Percentiles rank a stretch among this genome's conserved stretches.
These are phyloP conservation scores for thale cress (Arabidopsis thaliana) DNA, from an alignment of 345 rosid species.

Conservation along the genomic window DNA sequence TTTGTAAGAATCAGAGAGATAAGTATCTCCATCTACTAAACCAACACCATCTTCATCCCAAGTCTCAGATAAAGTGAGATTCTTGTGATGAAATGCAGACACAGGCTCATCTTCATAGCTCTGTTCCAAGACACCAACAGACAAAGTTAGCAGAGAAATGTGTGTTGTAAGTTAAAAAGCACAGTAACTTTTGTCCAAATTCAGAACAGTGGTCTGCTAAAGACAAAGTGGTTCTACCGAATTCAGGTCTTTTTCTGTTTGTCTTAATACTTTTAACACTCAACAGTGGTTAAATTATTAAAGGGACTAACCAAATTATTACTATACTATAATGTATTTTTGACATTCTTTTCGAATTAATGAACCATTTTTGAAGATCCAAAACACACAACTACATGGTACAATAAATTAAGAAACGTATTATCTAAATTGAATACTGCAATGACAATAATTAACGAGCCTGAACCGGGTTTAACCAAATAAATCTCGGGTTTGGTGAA, in stretches of 20 bases:
- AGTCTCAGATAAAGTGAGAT: constrained; percentile 59
- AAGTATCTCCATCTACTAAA: constrained; percentile 52
- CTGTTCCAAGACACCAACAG: constrained; percentile 50
- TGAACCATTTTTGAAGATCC: constrained; percentile 14
- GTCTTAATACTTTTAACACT: constrained; percentile 24
- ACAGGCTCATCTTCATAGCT: constrained; percentile 81
- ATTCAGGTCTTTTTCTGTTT: constrained; percentile 42
- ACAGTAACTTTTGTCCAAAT: constrained; percentile 32
- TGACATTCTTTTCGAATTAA: not conserved
- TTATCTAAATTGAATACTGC: not conserved
- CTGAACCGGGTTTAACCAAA: constrained; percentile 38
- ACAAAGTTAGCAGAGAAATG: constrained; percentile 25
- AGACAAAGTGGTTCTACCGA: constrained; percentile 40
- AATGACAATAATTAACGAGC: constrained; percentile 19
- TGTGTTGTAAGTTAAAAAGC: not conserved
- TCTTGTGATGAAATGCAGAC: constrained; percentile 58
- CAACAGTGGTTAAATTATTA: constrained; percentile 24
- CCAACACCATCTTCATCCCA: constrained; percentile 72
- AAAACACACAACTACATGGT: constrained; percentile 27
- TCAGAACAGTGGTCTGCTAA: constrained; percentile 24
- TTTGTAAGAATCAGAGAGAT: constrained; percentile 62
- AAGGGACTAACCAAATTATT: constrained; percentile 4
- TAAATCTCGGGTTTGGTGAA: constrained; percentile 24
- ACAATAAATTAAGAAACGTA: constrained; percentile 12
- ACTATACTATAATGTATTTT: not conserved